Conservation (phyloP, 83 land plant species). For the Larix sibirica region DNA sequence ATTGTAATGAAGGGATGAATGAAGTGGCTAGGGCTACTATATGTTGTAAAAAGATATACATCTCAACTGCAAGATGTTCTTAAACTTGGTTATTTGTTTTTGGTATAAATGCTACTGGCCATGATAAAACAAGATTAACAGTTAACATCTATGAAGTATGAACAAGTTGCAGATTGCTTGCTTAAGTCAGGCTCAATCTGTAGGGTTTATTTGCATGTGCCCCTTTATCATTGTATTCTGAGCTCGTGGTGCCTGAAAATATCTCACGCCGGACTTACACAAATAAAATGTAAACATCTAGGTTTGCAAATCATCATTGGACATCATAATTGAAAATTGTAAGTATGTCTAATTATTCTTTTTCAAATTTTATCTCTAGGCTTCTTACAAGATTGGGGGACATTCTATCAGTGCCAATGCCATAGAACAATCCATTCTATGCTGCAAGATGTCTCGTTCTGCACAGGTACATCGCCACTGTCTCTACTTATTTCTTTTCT, state of each 20-base stretch:
- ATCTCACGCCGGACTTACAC: no score
- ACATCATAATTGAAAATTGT: constrained; percentile 6
- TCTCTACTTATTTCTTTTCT: neutral
- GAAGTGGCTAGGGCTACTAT: neutral
- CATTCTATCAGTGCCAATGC: constrained; percentile 77
- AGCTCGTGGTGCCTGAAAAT: neutral
- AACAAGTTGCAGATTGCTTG: neutral
- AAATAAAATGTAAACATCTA: neutral
- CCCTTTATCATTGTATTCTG: neutral
- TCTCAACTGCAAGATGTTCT: neutral
- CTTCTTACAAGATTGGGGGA: constrained; percentile 93
- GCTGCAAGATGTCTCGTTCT: constrained; percentile 65
- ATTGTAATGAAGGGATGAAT: neutral
- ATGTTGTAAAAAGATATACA: neutral
- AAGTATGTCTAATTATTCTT: neutral
- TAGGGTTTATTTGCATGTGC: neutral
- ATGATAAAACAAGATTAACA: neutral
- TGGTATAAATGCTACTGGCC: neutral
- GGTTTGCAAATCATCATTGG: neutral
- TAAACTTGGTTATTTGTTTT: neutral
- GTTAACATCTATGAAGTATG: neutral
- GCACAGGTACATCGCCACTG: constrained; percentile 48
- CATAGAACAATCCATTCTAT: constrained; percentile 81
- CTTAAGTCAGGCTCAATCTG: neutral
- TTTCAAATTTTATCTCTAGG: constrained; percentile 50